Base-by-base conservation (phyloP, 2,329 filamentous ascomycete species). In the Ceratocystis destructans region DNA sequence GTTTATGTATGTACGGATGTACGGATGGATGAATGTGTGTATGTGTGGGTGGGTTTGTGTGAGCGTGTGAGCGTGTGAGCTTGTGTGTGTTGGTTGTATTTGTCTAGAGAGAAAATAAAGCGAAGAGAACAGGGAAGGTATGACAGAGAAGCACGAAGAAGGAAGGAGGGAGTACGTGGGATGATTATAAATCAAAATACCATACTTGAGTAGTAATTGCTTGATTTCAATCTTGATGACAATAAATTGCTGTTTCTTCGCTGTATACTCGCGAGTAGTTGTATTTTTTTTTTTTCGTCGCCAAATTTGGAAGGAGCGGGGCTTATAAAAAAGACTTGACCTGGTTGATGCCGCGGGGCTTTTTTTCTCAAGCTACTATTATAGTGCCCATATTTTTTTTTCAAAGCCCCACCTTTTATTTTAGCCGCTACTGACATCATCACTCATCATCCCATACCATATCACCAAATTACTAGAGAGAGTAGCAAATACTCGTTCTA, bases 291-390 rank as follows among this genome's bases (percentile, higher is more conserved):
- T 25, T 59, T 61, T 64, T 44, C 37, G 50, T 64, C 28, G 41
- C 62, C 66, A 20, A 67, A 67, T 28, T 62, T 3, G 55, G 66
- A 67, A 64, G 53, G 62, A 67, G 66, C 48, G 45, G 55, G 55
- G 28, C 55, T 59, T 59, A 59, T 37, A 59, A 37, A 33, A 33
- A 31, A 59, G 55, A 41, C 37, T 41, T 41, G 37, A 41, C 37
- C 37, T 41, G 10, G 37, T 4, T 37, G 28, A 25, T 15, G 48
- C 22, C 45, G 33, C 59, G 65, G 46, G 65, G 59, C 59, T 41
- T 25, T 20, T 25, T 31, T 59, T 59, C 33, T 64, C 22, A 6
- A 7, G 50, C 41, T 15, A 15, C n/a, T 44, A 31, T 7, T 31
- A 61, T 61, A 15, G 37, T 7, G 41, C 25, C 63, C 37, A 44